Conservation (phyloP, 768 basidiomycete genomes). For the Amanita jacksonii region DNA sequence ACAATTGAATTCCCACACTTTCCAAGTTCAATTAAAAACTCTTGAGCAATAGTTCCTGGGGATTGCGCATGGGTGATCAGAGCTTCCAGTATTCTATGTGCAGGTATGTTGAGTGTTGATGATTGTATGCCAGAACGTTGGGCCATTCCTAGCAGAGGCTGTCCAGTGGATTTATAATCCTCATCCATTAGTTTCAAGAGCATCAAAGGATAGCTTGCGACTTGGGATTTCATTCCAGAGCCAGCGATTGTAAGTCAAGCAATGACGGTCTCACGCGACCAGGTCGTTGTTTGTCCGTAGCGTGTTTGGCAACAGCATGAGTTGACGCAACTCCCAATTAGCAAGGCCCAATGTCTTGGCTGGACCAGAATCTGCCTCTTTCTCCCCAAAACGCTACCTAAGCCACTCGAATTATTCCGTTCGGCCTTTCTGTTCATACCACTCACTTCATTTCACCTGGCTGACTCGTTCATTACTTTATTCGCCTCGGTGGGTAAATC, state of each 20-base stretch:
- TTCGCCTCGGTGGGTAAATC: slow-evolving; percentile 8
- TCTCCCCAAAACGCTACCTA: no score
- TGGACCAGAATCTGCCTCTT: slow-evolving; percentile 2
- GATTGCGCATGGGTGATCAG: slow-evolving; percentile 8
- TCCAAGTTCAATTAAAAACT: no score
- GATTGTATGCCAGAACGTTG: slow-evolving; percentile 5
- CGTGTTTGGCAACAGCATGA: neutral
- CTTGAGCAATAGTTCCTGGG: slow-evolving; percentile 5
- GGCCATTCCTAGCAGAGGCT: slow-evolving; percentile 6
- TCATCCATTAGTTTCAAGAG: slow-evolving; percentile 9
- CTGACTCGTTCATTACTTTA: slow-evolving; percentile 1
- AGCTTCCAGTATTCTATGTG: no score
- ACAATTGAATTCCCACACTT: slow-evolving; percentile 8
- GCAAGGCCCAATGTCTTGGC: neutral
- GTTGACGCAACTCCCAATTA: no score
- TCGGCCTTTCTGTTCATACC: neutral
- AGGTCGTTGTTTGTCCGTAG: neutral
- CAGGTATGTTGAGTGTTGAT: slow-evolving; percentile 4
- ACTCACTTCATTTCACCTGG: neutral
- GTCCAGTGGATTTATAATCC: slow-evolving; percentile 2
- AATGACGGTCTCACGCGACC: no score
- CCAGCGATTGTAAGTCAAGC: no score
- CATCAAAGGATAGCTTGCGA: slow-evolving; percentile 9
- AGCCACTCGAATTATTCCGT: no score
- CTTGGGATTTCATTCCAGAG: neutral